Conservation (phyloP, 139 green algal genomes). For the Ettlia oleoabundans region DNA sequence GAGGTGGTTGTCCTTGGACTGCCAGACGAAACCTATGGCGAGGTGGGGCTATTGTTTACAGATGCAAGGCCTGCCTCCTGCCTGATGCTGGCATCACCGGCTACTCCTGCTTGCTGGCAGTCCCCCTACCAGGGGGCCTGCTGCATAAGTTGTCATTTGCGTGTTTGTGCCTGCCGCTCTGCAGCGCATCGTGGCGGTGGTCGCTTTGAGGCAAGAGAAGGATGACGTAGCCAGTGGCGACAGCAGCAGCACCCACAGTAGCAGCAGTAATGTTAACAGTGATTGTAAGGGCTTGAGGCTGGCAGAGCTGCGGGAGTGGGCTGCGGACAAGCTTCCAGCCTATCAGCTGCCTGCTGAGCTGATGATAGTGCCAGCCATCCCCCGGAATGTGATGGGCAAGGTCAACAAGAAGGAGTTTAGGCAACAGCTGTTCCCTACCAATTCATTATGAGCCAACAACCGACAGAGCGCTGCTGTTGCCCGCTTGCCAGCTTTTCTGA, state of each 20-base stretch:
- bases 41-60: constrained; percentile 53
- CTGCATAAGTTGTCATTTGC: neutral
- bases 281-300: neutral
- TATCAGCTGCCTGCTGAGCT: constrained; percentile 80
- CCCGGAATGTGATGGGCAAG: constrained; percentile 97
- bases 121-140: too few species aligned
- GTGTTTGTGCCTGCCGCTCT: neutral
- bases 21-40: constrained; percentile 75
- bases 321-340: constrained; percentile 53
- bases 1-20: constrained; percentile 91
- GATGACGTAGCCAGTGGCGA: neutral
- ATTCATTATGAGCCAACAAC: too few species aligned
- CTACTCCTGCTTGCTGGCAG: too few species aligned
- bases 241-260: neutral
- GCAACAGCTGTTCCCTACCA: constrained; percentile 45
- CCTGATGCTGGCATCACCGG: too few species aligned
- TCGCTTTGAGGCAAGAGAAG: neutral
- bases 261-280: neutral
- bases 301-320: constrained; percentile 54
- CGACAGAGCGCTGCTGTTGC: too few species aligned
- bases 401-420: constrained; percentile 91
- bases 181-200: constrained; percentile 41
- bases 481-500: too few species aligned
- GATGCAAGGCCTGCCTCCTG: too few species aligned
- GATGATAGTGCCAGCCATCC: constrained; percentile 68